Conservation (phyloP, 805 yeast genomes). For the Saturnispora mendoncae region DNA sequence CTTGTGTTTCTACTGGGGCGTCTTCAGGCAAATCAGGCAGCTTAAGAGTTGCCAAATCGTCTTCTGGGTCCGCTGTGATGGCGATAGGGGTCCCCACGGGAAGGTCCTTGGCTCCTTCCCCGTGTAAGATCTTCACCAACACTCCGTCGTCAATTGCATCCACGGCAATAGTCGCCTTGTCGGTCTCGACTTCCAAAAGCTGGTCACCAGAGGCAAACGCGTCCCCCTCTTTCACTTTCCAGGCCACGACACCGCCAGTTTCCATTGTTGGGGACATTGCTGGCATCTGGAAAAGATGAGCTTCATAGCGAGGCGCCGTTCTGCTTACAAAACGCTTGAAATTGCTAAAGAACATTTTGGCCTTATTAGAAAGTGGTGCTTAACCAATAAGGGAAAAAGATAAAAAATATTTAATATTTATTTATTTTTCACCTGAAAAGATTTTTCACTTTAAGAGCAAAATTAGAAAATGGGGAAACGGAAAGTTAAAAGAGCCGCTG, state of each 20-base stretch:
- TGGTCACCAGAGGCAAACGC: conserved; percentile 75
- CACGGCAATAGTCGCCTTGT: conserved; percentile 74
- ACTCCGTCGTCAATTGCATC: conserved; percentile 91
- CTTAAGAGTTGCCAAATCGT: conserved; percentile 59
- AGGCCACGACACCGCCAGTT: conserved; percentile 81
- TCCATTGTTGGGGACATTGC: conserved; percentile 99
- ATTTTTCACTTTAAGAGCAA: background rate
- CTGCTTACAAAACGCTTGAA: background rate
- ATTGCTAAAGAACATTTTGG: background rate
- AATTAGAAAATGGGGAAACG: conserved; percentile 29
- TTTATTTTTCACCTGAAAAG: background rate
- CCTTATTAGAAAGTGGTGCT: background rate
- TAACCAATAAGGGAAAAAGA: background rate
- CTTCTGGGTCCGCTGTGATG: conserved; percentile 77
- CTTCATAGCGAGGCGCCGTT: too few species aligned
- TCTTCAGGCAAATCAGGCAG: conserved; percentile 38
- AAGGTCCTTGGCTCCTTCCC: conserved; percentile 70
- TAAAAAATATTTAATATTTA: background rate
- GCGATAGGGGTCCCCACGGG: conserved; percentile 91
- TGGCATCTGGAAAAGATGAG: conserved; percentile 73
- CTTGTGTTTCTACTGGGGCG: conserved; percentile 17
- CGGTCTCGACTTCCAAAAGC: conserved; percentile 74
- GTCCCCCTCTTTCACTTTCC: conserved; percentile 81
- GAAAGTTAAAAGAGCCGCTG: conserved; percentile 30
- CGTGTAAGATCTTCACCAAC: conserved; percentile 62